Evolutionary conservation across 768 basidiomycete species (phyloP), one percentile per base, ranked within the genome.

Genomic region (Boletus rex-veris): DNA sequence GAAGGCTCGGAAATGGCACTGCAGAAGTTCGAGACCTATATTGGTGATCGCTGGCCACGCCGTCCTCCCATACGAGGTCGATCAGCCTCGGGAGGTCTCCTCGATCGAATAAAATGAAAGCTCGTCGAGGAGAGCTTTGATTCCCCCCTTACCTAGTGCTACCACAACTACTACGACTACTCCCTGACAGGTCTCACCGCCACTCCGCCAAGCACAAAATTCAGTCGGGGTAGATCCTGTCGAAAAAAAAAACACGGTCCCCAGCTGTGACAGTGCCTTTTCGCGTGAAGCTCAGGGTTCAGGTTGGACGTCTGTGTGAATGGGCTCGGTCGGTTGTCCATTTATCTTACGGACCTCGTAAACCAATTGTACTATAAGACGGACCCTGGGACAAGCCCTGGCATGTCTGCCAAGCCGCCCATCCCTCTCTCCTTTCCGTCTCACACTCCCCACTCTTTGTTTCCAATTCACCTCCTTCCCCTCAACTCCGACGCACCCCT

Each of bases 391-490:
- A 60, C 53, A 45, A 48, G 56, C 60, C 64, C 58, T 61, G 59
- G 50, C 33, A 63, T 62, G 60, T 54, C 53, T 42, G 61, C 65
- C 64, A 63, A 61, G 67, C 68, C 72, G 73, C 68, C 71, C 68
- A 64, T 67, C 64, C 63, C 68, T 72, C 70, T 69, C 71, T 68
- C 71, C 69, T 65, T 70, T 55, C 63, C 63, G 44, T 64, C 69
- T 60, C 67, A 55, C 66, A 55, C 66, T 7, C 46, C 49, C 58
- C 59, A 55, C 45, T 57, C 64, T 56, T 57, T 65, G 50, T 68
- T 64, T 58, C 58, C 58, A 37, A 45, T 65, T 52, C 62, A 57
- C 52, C 21, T 21, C 44, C 46, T 60, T 36, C 47, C 61, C 26
- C 15, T 49, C 36, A 11, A n/a, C 48, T 2, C 28, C 28, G 37